These are phyloP conservation scores for Cryptococcus hybrid DNA, from an alignment of 1,284 basidiomycete genomes.

Conservation along the genomic window DNA sequence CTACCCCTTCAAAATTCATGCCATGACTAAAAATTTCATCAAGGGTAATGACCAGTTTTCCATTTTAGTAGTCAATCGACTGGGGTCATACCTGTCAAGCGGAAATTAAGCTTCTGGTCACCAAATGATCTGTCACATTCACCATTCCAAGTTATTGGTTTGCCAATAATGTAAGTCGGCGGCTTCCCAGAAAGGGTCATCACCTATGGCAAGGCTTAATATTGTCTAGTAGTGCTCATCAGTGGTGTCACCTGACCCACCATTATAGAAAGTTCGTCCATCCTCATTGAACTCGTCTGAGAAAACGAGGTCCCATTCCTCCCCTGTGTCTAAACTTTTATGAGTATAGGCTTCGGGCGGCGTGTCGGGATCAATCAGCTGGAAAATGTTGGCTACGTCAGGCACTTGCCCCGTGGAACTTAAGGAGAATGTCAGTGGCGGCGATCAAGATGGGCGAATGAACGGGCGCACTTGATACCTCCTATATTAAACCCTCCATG, in stretches of 20 bases:
- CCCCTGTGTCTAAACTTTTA: slow-evolving; percentile 64
- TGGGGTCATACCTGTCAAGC: slow-evolving; percentile 52
- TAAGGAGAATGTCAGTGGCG: neutral
- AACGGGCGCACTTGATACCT: slow-evolving; percentile 58
- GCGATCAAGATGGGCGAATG: neutral
- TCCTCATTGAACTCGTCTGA: slow-evolving; percentile 87
- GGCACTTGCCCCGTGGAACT: slow-evolving; percentile 53
- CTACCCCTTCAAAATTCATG: slow-evolving; percentile 74
- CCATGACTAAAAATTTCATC: slow-evolving; percentile 59
- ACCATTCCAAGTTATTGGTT: slow-evolving; percentile 79
- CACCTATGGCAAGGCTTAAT: slow-evolving; percentile 29
- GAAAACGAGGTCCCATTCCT: slow-evolving; percentile 77
- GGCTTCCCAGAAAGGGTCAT: slow-evolving; percentile 60
- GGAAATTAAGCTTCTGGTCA: too few relatives aligned
- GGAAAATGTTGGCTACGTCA: slow-evolving; percentile 40
- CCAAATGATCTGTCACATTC: too few relatives aligned
- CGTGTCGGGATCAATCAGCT: slow-evolving; percentile 66
- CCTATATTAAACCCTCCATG: slow-evolving; percentile 64
- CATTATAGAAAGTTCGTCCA: slow-evolving; percentile 60
- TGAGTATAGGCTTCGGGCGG: slow-evolving; percentile 57
- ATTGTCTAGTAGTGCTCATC: neutral
- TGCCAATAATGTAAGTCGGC: slow-evolving; percentile 60
- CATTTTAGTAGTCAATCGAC: slow-evolving; percentile 58
- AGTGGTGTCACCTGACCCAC: slow-evolving; percentile 8
- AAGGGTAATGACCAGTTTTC: slow-evolving; percentile 71